These are phyloP conservation scores for Geotrichum histeridarum DNA, from an alignment of 1,139 yeast species.

Conservation along the genomic window DNA sequence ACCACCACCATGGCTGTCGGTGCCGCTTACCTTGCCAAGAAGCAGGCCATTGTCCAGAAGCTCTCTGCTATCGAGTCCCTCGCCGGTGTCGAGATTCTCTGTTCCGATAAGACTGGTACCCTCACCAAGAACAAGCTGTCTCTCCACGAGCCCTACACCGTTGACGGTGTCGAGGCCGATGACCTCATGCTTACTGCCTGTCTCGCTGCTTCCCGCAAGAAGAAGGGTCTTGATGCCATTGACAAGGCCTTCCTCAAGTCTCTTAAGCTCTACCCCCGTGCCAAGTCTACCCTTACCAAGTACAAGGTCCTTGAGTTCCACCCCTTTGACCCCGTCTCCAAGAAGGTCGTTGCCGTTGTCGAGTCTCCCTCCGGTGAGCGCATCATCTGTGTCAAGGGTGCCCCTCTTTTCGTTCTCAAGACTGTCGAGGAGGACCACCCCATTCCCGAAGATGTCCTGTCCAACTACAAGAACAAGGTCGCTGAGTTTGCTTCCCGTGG, in stretches of 20 bases:
- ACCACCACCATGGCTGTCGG: slow-evolving; percentile 99
- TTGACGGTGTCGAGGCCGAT: slow-evolving; percentile 96
- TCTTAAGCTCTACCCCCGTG: slow-evolving; percentile 55
- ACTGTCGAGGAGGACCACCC: slow-evolving; percentile 68
- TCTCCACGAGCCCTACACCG: slow-evolving; percentile 97
- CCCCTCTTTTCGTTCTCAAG: slow-evolving; percentile 65
- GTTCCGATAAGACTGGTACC: slow-evolving; percentile 99
- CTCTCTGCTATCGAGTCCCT: slow-evolving; percentile 96
- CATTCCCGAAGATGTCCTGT: slow-evolving; percentile 57
- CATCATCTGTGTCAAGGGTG: slow-evolving; percentile 66
- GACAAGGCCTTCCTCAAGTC: slow-evolving; percentile 84
- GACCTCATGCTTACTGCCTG: slow-evolving; percentile 97
- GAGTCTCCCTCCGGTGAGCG: slow-evolving; percentile 65
- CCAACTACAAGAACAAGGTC: slow-evolving; percentile 63
- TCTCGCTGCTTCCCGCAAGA: slow-evolving; percentile 97
- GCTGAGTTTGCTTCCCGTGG: slow-evolving; percentile 72
- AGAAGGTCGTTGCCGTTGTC: slow-evolving; percentile 65
- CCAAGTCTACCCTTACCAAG: slow-evolving; percentile 54
- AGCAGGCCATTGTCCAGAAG: slow-evolving; percentile 97
- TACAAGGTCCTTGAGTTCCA: slow-evolving; percentile 64
- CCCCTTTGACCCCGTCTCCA: slow-evolving; percentile 69
- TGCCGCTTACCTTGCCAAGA: slow-evolving; percentile 98
- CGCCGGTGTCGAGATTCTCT: slow-evolving; percentile 98
- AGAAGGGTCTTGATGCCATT: slow-evolving; percentile 97
- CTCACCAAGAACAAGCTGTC: slow-evolving; percentile 96